Base-by-base conservation (phyloP, 257 asterid genomes). In the Plantago major region DNA sequence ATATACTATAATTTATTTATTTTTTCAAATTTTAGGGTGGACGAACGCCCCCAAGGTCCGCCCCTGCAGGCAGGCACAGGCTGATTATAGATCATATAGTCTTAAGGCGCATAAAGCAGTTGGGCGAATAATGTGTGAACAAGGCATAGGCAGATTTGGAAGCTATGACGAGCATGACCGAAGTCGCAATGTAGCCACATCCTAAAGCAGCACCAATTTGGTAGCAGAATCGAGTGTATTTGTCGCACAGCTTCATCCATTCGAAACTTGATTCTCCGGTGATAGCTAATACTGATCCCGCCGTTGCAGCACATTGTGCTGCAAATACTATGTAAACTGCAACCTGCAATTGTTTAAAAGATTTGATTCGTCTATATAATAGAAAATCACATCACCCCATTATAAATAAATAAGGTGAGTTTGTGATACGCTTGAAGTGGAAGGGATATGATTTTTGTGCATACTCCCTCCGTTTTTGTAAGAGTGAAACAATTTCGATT, bases 221-320 rank as follows among this genome's bases (percentile, higher is more conserved):
- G 67, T 38, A 0, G 81, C 97, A 90, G 43, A 87, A 90, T 62
- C 82, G 79, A 5, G 67, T 77, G 42, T 59, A 90, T 48, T 48
- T 74, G 46, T 87, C 64, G 81, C 97, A 90, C 2, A 79, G 3
- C 54, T 90, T 83, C 90, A 78, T 80, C 97, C 95, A 87, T 19
- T 82, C 83, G 30, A 90, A 72, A 19, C 78, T 71, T 33, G 55
- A 50, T 40, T 72, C 83, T 4, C 96, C 96, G n/a, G 71, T 77
- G 7, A 90, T 38, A 38, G 95, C 97, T 2, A 87, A 6, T 19
- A 46, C 10, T 44, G 87, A 78, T 13, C 74, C 95, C 48, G 74
- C 82, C 2, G 55, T 3, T 16, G 95, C 95, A 19, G 93, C 88
- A 14, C 81, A 52, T 9, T 63, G 76, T 58, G 71, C 63, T 8